Conservation (phyloP, 176 grass and related monocot species). For the Raddia guianensis region DNA sequence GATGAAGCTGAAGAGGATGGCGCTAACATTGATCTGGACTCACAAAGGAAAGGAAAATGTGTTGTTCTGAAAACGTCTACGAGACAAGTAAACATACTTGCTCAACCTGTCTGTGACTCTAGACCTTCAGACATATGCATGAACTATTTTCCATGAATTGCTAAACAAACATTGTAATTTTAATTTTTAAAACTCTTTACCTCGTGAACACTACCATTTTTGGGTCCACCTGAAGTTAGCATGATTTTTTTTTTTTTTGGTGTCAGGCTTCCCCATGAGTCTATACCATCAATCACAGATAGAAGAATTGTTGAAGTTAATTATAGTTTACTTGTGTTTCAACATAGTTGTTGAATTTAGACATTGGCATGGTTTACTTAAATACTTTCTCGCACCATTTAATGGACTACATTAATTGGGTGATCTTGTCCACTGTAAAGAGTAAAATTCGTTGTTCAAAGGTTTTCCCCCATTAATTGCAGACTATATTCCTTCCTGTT, state of each 20-base stretch:
- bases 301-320: neutral
- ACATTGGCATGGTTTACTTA: neutral
- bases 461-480: constrained; percentile 25
- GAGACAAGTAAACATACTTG: constrained; percentile 36
- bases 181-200: neutral
- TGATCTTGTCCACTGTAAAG: neutral
- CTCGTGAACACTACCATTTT: neutral
- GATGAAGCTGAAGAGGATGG: constrained; percentile 93
- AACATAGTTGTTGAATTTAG: neutral
- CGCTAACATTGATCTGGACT: constrained; percentile 89
- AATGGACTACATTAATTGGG: constrained; percentile 4
- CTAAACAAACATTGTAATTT: neutral
- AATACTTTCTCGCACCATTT: neutral
- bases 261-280: neutral
- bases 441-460: neutral
- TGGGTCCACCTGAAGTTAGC: neutral
- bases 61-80: constrained; percentile 48
- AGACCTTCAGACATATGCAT: neutral
- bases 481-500: constrained; percentile 92
- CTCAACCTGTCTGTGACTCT: neutral
- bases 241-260: neutral
- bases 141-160: neutral
- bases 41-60: constrained; percentile 71
- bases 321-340: neutral
- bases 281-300: neutral